Conservation (phyloP, 2,329 filamentous ascomycete genomes). For the Verticillium klebahnii region DNA sequence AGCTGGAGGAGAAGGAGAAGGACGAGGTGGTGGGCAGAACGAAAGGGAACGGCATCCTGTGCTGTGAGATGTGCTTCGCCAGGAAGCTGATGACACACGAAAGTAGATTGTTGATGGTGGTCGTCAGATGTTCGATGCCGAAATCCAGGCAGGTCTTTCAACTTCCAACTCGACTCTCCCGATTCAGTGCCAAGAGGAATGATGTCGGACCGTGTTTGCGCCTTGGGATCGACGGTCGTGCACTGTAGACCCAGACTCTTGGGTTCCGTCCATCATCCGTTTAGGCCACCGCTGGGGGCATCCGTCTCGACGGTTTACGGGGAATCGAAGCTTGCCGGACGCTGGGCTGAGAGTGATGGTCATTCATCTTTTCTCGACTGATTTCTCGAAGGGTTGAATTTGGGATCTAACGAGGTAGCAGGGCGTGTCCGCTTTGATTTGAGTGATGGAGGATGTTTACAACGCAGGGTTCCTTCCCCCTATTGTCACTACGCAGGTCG, state of each 20-base stretch:
- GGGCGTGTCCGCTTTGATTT: background rate
- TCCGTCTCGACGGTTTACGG: background rate
- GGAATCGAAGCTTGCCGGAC: no score
- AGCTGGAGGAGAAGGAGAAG: conserved; percentile 73
- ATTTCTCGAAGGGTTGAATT: no score
- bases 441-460: background rate
- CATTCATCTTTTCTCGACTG: no score
- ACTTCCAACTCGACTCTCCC: background rate
- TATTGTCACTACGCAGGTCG: background rate
- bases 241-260: background rate
- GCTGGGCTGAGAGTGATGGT: no score
- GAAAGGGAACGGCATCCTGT: conserved; percentile 84
- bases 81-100: background rate
- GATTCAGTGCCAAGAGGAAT: conserved; percentile 1
- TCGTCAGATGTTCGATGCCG: background rate
- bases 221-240: background rate
- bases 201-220: conserved; percentile 1
- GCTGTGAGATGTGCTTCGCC: conserved; percentile 13
- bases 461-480: background rate
- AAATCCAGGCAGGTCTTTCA: background rate
- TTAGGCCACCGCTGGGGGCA: no score
- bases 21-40: conserved; percentile 83
- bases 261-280: background rate
- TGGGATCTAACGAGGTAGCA: background rate
- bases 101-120: background rate